These are phyloP conservation scores for Pulveroboletus sp. DNA, from an alignment of 768 basidiomycete species.

Conservation along the genomic window DNA sequence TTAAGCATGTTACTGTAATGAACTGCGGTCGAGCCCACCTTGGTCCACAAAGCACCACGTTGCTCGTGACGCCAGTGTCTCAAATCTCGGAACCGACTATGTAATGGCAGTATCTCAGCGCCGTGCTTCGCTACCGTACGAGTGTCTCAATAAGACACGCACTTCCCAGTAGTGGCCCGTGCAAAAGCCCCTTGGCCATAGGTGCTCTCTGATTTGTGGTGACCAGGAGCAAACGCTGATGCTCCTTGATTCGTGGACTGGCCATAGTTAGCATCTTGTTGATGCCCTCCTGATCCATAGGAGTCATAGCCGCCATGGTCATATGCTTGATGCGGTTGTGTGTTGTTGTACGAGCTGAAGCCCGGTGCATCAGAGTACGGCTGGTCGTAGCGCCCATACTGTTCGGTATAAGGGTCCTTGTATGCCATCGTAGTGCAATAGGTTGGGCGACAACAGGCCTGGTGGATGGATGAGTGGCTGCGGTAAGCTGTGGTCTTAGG, in stretches of 20 bases:
- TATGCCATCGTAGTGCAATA: conserved; percentile 38
- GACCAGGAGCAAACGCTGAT: conserved; percentile 12
- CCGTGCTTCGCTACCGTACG: neutral
- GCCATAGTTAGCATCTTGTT: conserved; percentile 33
- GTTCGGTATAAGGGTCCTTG: conserved; percentile 49
- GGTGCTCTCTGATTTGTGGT: conserved; percentile 30
- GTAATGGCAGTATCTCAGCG: conserved; percentile 4
- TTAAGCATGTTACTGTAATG: neutral
- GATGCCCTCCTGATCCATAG: conserved; percentile 28
- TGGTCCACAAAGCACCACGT: conserved; percentile 66
- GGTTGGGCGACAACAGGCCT: neutral
- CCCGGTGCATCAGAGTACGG: conserved; percentile 33
- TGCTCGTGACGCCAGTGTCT: conserved; percentile 51
- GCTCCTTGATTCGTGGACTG: conserved; percentile 12
- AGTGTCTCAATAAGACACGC: conserved; percentile 18
- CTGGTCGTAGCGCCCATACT: conserved; percentile 25
- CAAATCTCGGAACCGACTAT: conserved; percentile 31
- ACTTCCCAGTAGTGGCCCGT: conserved; percentile 27
- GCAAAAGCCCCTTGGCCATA: conserved; percentile 43
- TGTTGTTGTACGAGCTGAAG: conserved; percentile 44
- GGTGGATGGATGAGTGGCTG: conserved; percentile 12
- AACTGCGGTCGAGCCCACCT: conserved; percentile 33
- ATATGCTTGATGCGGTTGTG: conserved; percentile 48
- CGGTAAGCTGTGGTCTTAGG: conserved; percentile 3
- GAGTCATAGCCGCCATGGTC: conserved; percentile 41